Percentiles rank a stretch among this genome's conserved stretches.
Conservation (phyloP, 2,329 filamentous ascomycete species). For the Periconia sp. region DNA sequence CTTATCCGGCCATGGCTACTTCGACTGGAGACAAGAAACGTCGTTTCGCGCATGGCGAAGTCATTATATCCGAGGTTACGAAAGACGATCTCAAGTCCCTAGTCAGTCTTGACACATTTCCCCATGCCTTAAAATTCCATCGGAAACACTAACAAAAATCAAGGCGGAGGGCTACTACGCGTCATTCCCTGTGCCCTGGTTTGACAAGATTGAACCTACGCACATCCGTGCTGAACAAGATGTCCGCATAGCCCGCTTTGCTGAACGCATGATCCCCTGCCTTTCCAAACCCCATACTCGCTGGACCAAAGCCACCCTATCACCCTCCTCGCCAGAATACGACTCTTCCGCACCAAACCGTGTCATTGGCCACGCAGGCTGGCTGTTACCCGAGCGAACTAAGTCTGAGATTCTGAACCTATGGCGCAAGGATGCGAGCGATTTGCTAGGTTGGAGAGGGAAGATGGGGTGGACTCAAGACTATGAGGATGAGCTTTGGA, state of each 20-base stretch:
- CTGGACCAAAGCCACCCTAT: neutral
- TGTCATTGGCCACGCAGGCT: neutral
- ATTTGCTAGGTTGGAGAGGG: too few species aligned
- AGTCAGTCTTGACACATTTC: neutral
- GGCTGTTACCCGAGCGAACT: neutral
- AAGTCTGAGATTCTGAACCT: neutral
- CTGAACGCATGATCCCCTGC: neutral
- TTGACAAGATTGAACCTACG: neutral
- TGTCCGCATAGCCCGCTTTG: neutral
- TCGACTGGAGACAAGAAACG: neutral
- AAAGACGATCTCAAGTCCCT: conserved; percentile 7
- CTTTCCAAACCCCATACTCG: neutral
- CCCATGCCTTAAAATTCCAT: neutral
- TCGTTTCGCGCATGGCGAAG: conserved; percentile 7
- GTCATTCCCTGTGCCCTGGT: neutral
- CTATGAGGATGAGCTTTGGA: neutral
- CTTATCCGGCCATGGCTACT: neutral
- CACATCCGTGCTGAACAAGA: neutral
- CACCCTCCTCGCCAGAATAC: neutral
- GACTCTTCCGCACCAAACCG: neutral
- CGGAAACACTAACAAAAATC: neutral
- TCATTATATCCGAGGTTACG: conserved; percentile 11
- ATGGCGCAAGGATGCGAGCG: too few species aligned
- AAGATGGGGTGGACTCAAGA: too few species aligned
- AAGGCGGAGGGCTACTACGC: neutral